phyloP scores from a whole-genome alignment of 352 stramenopile species.

The Phytophthora crassamura region DNA sequence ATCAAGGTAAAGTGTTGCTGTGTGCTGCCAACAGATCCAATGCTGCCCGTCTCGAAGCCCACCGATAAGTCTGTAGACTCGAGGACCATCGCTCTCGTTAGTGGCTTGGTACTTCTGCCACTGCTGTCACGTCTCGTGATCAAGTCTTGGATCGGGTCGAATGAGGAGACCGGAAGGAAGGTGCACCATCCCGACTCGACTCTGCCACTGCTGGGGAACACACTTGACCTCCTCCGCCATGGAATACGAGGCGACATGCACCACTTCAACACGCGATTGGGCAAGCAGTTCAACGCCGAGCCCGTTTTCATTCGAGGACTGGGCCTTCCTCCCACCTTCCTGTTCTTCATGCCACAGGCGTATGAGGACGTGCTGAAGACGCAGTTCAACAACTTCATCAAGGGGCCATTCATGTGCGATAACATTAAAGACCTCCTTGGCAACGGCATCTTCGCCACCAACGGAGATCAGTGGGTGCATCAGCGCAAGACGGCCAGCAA shows the following conservation, averaged over 20 bases:
- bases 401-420: conserved; percentile 43
- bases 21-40: too few relatives aligned
- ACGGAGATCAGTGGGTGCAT: conserved; percentile 59
- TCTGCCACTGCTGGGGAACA: conserved; percentile 41
- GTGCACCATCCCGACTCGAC: conserved; percentile 20
- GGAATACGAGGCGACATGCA: conserved; percentile 25
- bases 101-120: too few relatives aligned
- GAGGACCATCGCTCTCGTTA: too few relatives aligned
- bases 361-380: conserved; percentile 54
- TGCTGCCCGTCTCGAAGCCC: too few relatives aligned
- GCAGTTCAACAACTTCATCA: conserved; percentile 70
- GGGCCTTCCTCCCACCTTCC: conserved; percentile 29
- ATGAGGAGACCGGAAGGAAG: too few relatives aligned
- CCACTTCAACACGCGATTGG: conserved; percentile 26
- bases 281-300: conserved; percentile 27
- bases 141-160: too few relatives aligned
- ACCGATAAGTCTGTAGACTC: too few relatives aligned
- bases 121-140: too few relatives aligned
- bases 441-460: conserved; percentile 70
- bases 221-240: conserved; percentile 23
- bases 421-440: conserved; percentile 55
- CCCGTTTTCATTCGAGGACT: conserved; percentile 34
- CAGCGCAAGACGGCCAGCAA: conserved; percentile 85
- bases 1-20: too few relatives aligned
- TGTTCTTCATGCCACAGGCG: conserved; percentile 34